Base-by-base conservation (phyloP, 805 yeast genomes). In the Cyberlindnera sargentensis region DNA sequence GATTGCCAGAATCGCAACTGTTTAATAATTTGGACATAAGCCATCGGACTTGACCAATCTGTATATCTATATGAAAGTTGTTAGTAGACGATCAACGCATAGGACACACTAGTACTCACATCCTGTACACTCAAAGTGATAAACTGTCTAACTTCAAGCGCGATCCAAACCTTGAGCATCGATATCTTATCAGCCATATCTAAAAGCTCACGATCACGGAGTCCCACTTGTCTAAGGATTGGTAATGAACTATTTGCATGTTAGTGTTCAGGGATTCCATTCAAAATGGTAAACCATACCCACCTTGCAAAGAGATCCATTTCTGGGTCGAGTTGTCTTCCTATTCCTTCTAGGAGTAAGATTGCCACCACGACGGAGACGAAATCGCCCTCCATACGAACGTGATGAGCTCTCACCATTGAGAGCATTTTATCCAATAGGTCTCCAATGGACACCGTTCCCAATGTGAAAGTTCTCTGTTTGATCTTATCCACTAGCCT, bases 301-400 rank as follows among this genome's bases (percentile, higher is more conserved):
- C 79, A 85, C 93, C 95, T 85, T 75, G 95, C 95, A 74, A 93
- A 91, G 40, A 93, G 73, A 65, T 93, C 99, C 56, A 93, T 71
- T 36, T 88, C 80, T 2, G 98, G 97, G 63, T 93, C 95, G 43
- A 93, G 70, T 63, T 84, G 95, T 58, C 98, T 73, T 23, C 99
- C 98, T 42, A 93, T 84, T 8, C 99, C 99, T 63, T 93, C 99
- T 45, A 93, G 67, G 43, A 93, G 69, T 43, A 93, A 66, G 25
- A 93, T 89, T 1, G 98, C 96, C 30, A 93, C 88, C n/a, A 93
- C 84, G 25, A 93, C 96, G 29, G 95, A 88, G 36, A 93, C 81
- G 58, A 93, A 93, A 63, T 93, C 99, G 6, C 95, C 95, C 59
- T 93, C 99, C 95, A 93, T 85, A 58, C 96, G 74, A 24, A 93